Evolutionary conservation across 305 asterid genomes (phyloP).

Genomic region (Fraxinus nigra): DNA sequence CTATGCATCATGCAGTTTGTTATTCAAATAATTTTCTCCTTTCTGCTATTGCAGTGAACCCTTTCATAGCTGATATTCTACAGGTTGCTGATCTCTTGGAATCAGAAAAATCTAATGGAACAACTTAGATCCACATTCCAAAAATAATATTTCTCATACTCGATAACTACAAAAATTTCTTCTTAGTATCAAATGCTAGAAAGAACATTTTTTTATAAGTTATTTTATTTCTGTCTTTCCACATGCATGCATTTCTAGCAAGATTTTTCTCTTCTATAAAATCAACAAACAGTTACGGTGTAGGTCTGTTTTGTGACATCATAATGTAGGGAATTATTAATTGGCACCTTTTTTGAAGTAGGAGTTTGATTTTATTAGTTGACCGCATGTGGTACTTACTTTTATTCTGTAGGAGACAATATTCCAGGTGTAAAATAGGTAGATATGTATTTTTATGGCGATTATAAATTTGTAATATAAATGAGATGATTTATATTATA

Average conservation of each 20-base stretch:
- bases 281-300: not conserved
- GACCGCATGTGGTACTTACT: not conserved
- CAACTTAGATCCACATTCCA: not conserved
- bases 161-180: not conserved
- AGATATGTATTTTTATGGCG: not conserved
- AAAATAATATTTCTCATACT: not conserved
- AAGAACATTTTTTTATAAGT: not conserved
- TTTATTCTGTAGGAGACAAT: not conserved
- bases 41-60: not conserved
- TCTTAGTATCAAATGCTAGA: not conserved
- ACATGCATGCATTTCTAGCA: not conserved
- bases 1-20: not conserved
- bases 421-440: not conserved
- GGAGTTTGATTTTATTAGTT: not conserved
- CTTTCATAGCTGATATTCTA: not conserved
- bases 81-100: not conserved
- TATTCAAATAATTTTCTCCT: not conserved
- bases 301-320: not conserved
- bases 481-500: not conserved
- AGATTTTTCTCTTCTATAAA: not conserved
- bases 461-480: not conserved
- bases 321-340: not conserved
- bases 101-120: not conserved
- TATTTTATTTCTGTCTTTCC: not conserved
- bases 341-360: not conserved